Evolutionary conservation across 768 basidiomycete genomes (phyloP).

Genomic region (Glaciozyma antarctica): DNA sequence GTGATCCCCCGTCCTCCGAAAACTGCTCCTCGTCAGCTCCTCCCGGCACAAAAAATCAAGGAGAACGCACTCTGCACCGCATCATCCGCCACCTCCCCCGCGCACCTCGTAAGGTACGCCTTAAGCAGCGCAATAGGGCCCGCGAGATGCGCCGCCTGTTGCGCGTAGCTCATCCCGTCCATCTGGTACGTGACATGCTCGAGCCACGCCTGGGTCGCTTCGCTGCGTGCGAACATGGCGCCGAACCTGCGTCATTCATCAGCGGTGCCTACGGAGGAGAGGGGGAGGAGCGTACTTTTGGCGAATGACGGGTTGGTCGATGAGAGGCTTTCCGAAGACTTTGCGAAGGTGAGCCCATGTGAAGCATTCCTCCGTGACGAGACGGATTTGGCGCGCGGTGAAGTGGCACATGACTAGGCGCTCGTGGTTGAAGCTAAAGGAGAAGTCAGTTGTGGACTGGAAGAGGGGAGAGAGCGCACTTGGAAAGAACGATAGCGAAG

Average conservation of each 20-base stretch:
- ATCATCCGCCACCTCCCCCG: slow-evolving; percentile 43
- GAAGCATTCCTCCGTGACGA: slow-evolving; percentile 21
- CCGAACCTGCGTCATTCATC: slow-evolving; percentile 45
- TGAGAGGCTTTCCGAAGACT: slow-evolving; percentile 80
- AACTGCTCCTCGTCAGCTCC: slow-evolving; percentile 36
- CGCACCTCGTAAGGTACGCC: slow-evolving; percentile 8
- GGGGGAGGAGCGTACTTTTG: slow-evolving; percentile 45
- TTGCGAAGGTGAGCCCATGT: slow-evolving; percentile 83
- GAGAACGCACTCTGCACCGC: slow-evolving; percentile 51
- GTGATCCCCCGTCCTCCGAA: slow-evolving; percentile 80
- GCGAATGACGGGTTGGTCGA: slow-evolving; percentile 71
- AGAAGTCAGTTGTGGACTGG: neutral
- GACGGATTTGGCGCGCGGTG: neutral
- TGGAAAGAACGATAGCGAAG: slow-evolving; percentile 45
- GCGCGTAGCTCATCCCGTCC: slow-evolving; percentile 16
- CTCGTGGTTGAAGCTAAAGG: slow-evolving; percentile 54
- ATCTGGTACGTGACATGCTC: slow-evolving; percentile 48
- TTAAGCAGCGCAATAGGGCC: slow-evolving; percentile 21
- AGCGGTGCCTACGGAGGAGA: neutral
- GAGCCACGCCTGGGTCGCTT: slow-evolving; percentile 74
- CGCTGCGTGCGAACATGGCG: slow-evolving; percentile 74
- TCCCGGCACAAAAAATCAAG: neutral
- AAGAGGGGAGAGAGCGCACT: neutral
- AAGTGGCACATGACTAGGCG: slow-evolving; percentile 60
- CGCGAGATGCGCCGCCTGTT: slow-evolving; percentile 7